Evolutionary conservation across 2,329 filamentous ascomycete genomes (phyloP).

Genomic region (Tolypocladium album): DNA sequence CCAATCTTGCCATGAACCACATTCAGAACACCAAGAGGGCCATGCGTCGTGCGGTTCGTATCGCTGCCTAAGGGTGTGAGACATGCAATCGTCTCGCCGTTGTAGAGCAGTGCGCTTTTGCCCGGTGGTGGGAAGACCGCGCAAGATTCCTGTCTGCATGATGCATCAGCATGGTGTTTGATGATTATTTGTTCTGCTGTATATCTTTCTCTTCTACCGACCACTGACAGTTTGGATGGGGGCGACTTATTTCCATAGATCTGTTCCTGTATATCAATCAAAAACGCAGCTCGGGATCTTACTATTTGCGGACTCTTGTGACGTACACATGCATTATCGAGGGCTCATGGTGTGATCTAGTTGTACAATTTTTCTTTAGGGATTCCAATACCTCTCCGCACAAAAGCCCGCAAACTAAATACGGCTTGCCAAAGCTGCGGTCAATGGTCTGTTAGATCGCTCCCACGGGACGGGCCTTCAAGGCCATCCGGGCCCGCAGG

Average conservation of each 20-base stretch:
- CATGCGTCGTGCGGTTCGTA: slow-evolving; percentile 17
- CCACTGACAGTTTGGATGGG: not conserved
- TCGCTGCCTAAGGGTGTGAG: slow-evolving; percentile 2
- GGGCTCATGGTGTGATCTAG: not conserved
- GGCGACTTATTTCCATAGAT: not conserved
- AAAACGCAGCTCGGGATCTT: not conserved
- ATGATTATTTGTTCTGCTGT: not conserved
- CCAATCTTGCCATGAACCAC: slow-evolving; percentile 17
- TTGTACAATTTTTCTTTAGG: not conserved
- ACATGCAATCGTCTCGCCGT: not conserved
- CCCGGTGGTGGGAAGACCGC: not conserved
- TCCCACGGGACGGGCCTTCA: no score
- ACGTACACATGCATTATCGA: not conserved
- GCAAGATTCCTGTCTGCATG: not conserved
- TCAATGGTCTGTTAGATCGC: no score
- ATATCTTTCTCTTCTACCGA: not conserved
- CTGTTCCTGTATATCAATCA: not conserved
- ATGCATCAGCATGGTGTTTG: not conserved
- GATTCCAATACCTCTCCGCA: no score
- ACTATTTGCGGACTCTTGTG: not conserved
- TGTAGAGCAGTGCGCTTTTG: not conserved
- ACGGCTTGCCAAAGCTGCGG: no score
- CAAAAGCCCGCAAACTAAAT: no score
- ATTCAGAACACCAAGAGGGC: slow-evolving; percentile 6
- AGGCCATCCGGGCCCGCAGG: no score